Evolutionary conservation across 1,284 basidiomycete species (phyloP).

Genomic region (Cutaneotrichosporon mucoides): DNA sequence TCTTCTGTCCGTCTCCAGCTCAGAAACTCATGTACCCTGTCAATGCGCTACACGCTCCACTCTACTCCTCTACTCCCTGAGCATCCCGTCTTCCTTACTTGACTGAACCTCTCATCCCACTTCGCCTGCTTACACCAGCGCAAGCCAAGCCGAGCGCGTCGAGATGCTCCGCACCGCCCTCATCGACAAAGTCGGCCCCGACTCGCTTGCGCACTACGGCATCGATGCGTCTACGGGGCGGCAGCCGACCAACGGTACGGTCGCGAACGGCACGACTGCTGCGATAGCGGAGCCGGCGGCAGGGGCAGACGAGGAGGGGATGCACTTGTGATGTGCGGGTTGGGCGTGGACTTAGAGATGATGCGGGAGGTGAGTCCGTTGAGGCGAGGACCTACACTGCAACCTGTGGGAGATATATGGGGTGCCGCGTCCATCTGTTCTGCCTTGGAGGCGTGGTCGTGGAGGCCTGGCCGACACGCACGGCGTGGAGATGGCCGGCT

Average conservation of each 20-base stretch:
- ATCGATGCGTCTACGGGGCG: constrained; percentile 4
- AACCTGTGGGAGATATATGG: no score
- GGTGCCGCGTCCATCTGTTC: constrained; percentile 59
- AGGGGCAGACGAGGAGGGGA: neutral
- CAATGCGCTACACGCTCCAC: no score
- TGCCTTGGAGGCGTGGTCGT: no score
- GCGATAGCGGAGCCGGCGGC: neutral
- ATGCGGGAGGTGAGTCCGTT: no score
- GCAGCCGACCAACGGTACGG: neutral
- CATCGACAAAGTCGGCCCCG: constrained; percentile 36
- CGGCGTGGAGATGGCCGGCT: no score
- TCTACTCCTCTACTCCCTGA: no score
- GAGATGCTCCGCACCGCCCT: constrained; percentile 33
- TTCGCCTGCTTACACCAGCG: constrained; percentile 20
- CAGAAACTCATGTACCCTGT: no score
- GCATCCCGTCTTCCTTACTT: no score
- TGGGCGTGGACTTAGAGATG: no score
- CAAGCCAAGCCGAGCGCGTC: constrained; percentile 37
- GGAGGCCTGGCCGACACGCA: no score
- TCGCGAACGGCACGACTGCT: constrained; percentile 1
- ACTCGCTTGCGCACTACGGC: constrained; percentile 36
- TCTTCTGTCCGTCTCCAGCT: no score
- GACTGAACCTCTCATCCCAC: constrained; percentile 4
- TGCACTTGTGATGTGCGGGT: constrained; percentile 1
- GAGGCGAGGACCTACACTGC: no score